Evolutionary conservation across 2,329 filamentous ascomycete species (phyloP).

Genomic region (Colletotrichum salicis): DNA sequence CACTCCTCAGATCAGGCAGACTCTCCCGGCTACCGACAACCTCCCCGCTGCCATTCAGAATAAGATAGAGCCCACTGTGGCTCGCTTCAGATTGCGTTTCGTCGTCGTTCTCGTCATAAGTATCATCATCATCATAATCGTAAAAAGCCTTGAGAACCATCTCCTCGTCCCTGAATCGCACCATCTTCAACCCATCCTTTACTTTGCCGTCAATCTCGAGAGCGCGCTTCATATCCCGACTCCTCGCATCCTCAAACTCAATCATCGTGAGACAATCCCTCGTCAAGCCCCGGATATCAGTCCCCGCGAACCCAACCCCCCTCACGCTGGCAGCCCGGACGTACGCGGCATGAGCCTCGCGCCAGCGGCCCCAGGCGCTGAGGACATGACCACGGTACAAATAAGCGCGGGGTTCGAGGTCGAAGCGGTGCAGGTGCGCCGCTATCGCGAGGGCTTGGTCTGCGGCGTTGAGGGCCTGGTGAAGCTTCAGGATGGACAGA

Average conservation of each 20-base stretch:
- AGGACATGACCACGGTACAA: constrained; percentile 41
- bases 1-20: constrained; percentile 26
- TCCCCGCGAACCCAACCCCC: constrained; percentile 19
- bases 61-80: constrained; percentile 1
- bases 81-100: background rate
- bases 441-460: constrained; percentile 37
- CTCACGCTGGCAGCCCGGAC: constrained; percentile 36
- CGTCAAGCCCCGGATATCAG: constrained; percentile 29
- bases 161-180: constrained; percentile 12
- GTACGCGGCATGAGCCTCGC: constrained; percentile 37
- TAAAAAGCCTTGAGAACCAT: background rate
- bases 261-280: constrained; percentile 28
- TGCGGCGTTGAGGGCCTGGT: constrained; percentile 36
- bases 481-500: constrained; percentile 15
- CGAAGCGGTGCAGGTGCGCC: constrained; percentile 21
- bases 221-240: background rate
- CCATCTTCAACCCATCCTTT: background rate
- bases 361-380: constrained; percentile 38
- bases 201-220: background rate
- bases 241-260: background rate
- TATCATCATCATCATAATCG: background rate
- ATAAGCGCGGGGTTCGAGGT: constrained; percentile 38
- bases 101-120: background rate
- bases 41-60: constrained; percentile 16
- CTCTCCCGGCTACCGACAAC: constrained; percentile 28